Conservation (phyloP, 306 rosid species). For the Trifolium subterraneum region DNA sequence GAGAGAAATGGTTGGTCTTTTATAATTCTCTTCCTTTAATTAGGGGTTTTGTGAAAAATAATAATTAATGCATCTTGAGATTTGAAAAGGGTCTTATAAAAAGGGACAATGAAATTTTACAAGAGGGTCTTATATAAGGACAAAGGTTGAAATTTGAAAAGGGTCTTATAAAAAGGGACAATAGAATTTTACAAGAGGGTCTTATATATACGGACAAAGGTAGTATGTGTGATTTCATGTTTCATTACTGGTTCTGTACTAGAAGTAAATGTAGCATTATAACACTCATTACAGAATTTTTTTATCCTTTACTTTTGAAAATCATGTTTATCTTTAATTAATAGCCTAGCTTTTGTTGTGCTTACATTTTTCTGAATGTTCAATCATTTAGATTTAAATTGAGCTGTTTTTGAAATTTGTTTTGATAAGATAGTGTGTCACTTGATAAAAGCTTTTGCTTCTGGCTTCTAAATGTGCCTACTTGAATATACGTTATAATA, state of each 20-base stretch:
- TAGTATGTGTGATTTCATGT: neutral
- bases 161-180: neutral
- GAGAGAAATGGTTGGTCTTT: neutral
- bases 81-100: too few species aligned
- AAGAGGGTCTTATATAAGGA: too few species aligned
- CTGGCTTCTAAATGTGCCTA: neutral
- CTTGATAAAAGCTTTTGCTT: neutral
- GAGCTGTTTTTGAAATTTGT: slow-evolving; percentile 16
- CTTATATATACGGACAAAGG: neutral
- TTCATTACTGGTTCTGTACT: slow-evolving; percentile 9
- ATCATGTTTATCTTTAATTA: neutral
- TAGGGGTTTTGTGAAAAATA: neutral
- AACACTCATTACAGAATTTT: neutral
- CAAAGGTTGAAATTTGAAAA: neutral
- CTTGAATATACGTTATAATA: slow-evolving; percentile 20
- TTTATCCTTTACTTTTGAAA: neutral
- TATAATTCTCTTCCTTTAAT: neutral
- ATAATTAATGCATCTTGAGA: neutral
- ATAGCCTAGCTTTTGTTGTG: neutral
- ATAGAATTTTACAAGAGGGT: too few species aligned
- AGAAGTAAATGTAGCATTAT: slow-evolving; percentile 1
- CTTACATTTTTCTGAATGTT: slow-evolving; percentile 14
- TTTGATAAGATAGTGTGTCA: neutral
- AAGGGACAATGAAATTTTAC: too few species aligned
- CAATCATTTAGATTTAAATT: neutral